Conservation (phyloP, 2,329 filamentous ascomycete species). For the Trichoderma atrobrunneum region DNA sequence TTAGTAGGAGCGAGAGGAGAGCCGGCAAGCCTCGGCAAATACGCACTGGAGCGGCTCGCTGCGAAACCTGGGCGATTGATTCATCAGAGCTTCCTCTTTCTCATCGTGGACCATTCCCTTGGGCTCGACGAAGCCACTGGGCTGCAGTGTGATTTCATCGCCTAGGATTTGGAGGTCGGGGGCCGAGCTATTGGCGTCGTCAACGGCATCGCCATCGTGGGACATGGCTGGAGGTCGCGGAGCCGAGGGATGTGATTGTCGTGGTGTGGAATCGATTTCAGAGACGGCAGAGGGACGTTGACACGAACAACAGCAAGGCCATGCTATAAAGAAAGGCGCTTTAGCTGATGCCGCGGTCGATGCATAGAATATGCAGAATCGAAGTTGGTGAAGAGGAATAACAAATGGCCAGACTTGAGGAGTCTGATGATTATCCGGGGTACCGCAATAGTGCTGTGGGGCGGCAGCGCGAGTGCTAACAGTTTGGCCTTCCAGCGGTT, state of each 20-base stretch:
- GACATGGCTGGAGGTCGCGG: conserved; percentile 29
- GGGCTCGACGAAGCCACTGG: conserved; percentile 63
- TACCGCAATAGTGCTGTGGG: conserved; percentile 15
- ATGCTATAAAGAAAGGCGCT: background rate
- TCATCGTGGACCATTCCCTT: conserved; percentile 44
- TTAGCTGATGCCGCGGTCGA: background rate
- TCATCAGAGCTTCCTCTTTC: conserved; percentile 69
- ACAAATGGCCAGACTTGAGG: conserved; percentile 1
- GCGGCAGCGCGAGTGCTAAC: background rate
- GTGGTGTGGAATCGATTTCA: background rate
- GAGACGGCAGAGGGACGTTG: background rate
- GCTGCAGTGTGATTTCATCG: conserved; percentile 71
- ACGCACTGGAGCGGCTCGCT: conserved; percentile 59
- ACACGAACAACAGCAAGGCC: conserved; percentile 7
- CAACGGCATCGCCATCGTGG: conserved; percentile 30
- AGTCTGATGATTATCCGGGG: conserved; percentile 15
- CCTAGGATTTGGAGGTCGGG: conserved; percentile 77
- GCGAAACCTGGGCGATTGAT: conserved; percentile 84
- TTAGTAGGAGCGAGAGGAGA: conserved; percentile 18
- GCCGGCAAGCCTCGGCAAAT: conserved; percentile 6
- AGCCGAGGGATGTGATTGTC: background rate
- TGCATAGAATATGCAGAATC: background rate
- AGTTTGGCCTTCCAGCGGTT: background rate
- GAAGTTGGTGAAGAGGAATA: background rate
- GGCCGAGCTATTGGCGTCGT: conserved; percentile 46